Percentiles rank a stretch among this genome's conserved stretches.
These are phyloP conservation scores for Amanita inopinata DNA, from an alignment of 768 basidiomycete genomes.

Conservation along the genomic window DNA sequence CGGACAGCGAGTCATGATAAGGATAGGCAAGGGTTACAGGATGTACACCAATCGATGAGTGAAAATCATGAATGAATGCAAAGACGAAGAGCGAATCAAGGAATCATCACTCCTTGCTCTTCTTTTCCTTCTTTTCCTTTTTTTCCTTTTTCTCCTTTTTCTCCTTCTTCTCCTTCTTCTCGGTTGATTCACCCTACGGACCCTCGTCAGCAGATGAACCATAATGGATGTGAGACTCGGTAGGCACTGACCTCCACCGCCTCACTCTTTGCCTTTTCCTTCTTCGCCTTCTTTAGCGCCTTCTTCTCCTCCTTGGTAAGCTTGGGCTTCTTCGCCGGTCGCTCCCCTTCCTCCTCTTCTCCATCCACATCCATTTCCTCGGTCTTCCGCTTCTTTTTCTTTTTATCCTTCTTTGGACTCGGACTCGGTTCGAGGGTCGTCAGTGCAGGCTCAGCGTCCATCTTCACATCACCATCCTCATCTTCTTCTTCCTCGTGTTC, in stretches of 20 bases:
- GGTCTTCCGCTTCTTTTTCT: constrained; percentile 62
- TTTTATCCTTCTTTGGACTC: constrained; percentile 44
- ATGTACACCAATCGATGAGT: background rate
- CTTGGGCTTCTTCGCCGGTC: constrained; percentile 61
- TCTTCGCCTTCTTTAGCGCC: constrained; percentile 70
- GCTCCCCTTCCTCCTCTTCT: constrained; percentile 37
- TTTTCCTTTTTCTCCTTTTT: constrained; percentile 52
- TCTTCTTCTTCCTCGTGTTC: constrained; percentile 42
- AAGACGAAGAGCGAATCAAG: background rate
- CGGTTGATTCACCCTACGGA: constrained; percentile 22
- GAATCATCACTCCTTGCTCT: constrained; percentile 22
- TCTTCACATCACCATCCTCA: constrained; percentile 34
- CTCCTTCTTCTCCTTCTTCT: constrained; percentile 31
- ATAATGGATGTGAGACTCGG: background rate
- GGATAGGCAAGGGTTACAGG: background rate
- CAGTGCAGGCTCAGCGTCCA: constrained; percentile 34
- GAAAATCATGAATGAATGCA: constrained; percentile 1
- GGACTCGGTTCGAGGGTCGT: constrained; percentile 50
- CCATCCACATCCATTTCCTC: constrained; percentile 58
- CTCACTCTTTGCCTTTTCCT: constrained; percentile 46
- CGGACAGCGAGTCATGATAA: background rate
- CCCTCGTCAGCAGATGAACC: background rate
- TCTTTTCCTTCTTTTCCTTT: constrained; percentile 35
- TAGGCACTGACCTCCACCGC: constrained; percentile 25
- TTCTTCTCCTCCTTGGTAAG: constrained; percentile 82